These are phyloP conservation scores for Penicillium palitans DNA, from an alignment of 2,329 filamentous ascomycete species.

Conservation along the genomic window DNA sequence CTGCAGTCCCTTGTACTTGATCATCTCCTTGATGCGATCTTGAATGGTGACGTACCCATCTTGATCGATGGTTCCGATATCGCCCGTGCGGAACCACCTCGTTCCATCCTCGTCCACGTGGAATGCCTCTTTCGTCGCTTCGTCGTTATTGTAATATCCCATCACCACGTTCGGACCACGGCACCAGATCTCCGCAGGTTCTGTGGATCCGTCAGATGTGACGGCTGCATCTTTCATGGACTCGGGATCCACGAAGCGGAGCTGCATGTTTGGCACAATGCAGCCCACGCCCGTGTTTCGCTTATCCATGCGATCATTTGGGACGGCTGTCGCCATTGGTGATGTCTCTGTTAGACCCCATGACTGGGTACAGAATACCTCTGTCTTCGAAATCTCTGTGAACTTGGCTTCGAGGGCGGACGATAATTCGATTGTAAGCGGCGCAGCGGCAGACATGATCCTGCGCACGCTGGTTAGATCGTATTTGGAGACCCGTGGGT, in stretches of 20 bases:
- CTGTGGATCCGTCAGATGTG: slow-evolving; percentile 16
- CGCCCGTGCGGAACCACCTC: slow-evolving; percentile 26
- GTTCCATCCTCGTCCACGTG: slow-evolving; percentile 18
- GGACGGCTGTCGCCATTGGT: slow-evolving; percentile 19
- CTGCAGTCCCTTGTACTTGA: slow-evolving; percentile 27
- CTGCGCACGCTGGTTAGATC: slow-evolving; percentile 20
- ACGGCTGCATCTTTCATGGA: slow-evolving; percentile 16
- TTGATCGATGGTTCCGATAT: slow-evolving; percentile 22
- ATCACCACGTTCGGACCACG: slow-evolving; percentile 23
- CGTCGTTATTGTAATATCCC: slow-evolving; percentile 24
- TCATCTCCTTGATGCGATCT: slow-evolving; percentile 29
- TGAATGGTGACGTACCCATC: slow-evolving; percentile 23
- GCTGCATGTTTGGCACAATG: slow-evolving; percentile 22
- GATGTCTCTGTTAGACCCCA: slow-evolving; percentile 25
- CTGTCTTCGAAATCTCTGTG: slow-evolving; percentile 9
- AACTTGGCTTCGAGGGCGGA: slow-evolving; percentile 21
- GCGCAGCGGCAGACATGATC: slow-evolving; percentile 23
- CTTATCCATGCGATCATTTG: slow-evolving; percentile 24
- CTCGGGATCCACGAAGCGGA: slow-evolving; percentile 25
- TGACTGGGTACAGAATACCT: slow-evolving; percentile 23
- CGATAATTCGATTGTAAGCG: slow-evolving; percentile 19
- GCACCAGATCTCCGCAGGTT: slow-evolving; percentile 23
- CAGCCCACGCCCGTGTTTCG: slow-evolving; percentile 17
- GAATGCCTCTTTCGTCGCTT: slow-evolving; percentile 18
- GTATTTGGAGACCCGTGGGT: slow-evolving; percentile 20